Percentiles rank a stretch among this genome's conserved stretches.
Conservation (phyloP, 2,329 filamentous ascomycete genomes). For the Cadophora sp. region DNA sequence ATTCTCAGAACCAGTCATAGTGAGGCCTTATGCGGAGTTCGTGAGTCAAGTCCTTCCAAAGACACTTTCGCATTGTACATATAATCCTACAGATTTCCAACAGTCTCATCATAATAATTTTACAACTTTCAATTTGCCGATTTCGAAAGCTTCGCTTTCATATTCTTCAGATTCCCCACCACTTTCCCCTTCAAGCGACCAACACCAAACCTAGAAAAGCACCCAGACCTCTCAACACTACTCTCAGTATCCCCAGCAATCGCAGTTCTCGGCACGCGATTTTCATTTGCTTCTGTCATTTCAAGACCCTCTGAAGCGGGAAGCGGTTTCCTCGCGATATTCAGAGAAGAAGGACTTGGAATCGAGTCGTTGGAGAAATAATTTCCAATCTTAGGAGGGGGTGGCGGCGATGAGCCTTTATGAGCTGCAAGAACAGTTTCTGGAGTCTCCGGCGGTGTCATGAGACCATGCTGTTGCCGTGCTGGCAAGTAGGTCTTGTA, state of each 20-base stretch:
- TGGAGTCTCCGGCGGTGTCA: slow-evolving; percentile 8
- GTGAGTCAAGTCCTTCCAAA: too few relatives aligned
- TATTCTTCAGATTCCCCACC: background rate
- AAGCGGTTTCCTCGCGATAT: background rate
- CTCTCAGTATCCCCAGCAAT: background rate
- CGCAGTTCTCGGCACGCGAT: background rate
- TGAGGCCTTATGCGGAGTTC: too few relatives aligned
- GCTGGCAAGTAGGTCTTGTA: slow-evolving; percentile 21
- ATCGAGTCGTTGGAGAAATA: background rate
- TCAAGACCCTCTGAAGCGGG: background rate
- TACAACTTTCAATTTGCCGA: background rate
- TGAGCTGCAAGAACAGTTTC: background rate
- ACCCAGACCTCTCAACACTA: background rate
- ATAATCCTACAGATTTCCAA: too few relatives aligned
- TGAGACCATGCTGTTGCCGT: slow-evolving; percentile 2
- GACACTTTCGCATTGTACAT: background rate
- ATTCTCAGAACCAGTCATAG: too few relatives aligned
- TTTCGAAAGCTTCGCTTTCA: background rate
- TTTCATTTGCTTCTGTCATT: background rate
- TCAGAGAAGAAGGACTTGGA: background rate
- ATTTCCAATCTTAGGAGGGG: background rate
- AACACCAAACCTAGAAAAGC: slow-evolving; percentile 16
- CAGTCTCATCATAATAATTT: too few relatives aligned
- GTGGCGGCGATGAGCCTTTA: background rate
- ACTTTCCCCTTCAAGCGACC: slow-evolving; percentile 14